Evolutionary conservation across 129 eudicot species (phyloP).

Genomic region (Pittosporum tobira): DNA sequence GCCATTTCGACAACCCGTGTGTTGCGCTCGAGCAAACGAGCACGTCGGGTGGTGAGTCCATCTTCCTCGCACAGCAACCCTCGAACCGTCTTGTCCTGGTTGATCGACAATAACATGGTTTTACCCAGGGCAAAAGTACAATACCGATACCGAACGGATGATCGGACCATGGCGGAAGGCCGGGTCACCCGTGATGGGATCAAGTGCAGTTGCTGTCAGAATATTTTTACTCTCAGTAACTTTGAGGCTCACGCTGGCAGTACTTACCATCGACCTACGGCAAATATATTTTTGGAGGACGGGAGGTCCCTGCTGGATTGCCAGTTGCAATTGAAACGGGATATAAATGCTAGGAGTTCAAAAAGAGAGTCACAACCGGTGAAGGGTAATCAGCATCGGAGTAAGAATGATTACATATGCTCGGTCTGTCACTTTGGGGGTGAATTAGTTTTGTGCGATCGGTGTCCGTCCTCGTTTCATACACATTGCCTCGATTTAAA

Average conservation of each 20-base stretch:
- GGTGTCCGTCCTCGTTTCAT: constrained; percentile 80
- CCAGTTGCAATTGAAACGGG: constrained; percentile 42
- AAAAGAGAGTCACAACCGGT: constrained; percentile 20
- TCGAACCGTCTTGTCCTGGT: constrained; percentile 64
- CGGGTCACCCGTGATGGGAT: constrained; percentile 69
- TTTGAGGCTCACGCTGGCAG: constrained; percentile 77
- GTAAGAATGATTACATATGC: constrained; percentile 56
- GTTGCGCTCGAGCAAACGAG: constrained; percentile 51
- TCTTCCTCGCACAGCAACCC: constrained; percentile 41
- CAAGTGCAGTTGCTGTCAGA: constrained; percentile 68
- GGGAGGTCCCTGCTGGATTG: constrained; percentile 72
- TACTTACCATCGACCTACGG: constrained; percentile 35
- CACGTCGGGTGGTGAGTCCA: constrained; percentile 26
- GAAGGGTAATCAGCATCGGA: constrained; percentile 17
- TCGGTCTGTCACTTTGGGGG: constrained; percentile 79
- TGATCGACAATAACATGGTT: constrained; percentile 57
- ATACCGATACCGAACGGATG: constrained; percentile 29
- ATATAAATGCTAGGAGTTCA: constrained; percentile 13
- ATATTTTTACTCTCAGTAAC: constrained; percentile 34
- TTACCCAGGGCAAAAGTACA: constrained; percentile 55
- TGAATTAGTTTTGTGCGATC: constrained; percentile 64
- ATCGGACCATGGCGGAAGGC: constrained; percentile 40
- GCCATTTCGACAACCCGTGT: constrained; percentile 24
- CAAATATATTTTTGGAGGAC: constrained; percentile 58
- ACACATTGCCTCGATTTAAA: constrained; percentile 57